These are phyloP conservation scores for Mortierella alpina DNA, from an alignment of 192 early-diverging fungal genomes.

Conservation along the genomic window DNA sequence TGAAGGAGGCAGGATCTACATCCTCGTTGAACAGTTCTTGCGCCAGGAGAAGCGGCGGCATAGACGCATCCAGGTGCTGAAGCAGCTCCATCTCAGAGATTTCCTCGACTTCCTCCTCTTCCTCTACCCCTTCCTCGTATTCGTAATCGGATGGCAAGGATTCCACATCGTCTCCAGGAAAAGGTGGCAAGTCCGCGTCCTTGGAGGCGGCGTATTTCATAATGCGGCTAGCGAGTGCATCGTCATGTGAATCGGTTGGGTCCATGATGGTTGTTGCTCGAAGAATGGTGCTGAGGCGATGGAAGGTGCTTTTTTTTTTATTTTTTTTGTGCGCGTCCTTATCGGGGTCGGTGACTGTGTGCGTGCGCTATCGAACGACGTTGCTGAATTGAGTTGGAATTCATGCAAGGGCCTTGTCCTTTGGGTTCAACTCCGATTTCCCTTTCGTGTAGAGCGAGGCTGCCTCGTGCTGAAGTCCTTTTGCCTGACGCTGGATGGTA, in stretches of 20 bases:
- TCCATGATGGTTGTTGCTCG: conserved; percentile 24
- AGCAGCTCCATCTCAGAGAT: conserved; percentile 64
- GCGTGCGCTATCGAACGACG: too few species aligned
- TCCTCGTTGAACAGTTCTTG: conserved; percentile 62
- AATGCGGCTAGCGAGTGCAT: conserved; percentile 52
- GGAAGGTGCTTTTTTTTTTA: not conserved
- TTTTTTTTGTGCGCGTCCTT: not conserved
- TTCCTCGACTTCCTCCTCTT: conserved; percentile 62
- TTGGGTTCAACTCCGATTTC: not conserved
- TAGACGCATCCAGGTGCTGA: conserved; percentile 53
- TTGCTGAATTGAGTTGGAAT: too few species aligned
- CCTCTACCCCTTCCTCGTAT: conserved; percentile 56
- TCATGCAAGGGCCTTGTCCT: too few species aligned
- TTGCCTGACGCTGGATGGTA: not conserved
- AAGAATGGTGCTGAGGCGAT: not conserved
- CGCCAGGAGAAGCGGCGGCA: conserved; percentile 51
- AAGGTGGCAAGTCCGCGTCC: conserved; percentile 49
- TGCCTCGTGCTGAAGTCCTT: conserved; percentile 15
- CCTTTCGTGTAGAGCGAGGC: conserved; percentile 4
- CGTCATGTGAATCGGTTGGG: conserved; percentile 28
- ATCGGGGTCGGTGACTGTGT: too few species aligned
- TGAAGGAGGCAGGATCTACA: conserved; percentile 41
- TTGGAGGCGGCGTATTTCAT: conserved; percentile 44
- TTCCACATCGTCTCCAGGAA: conserved; percentile 61
- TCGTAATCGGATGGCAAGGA: conserved; percentile 66